Base-by-base conservation (phyloP, 2,329 filamentous ascomycete genomes). In the Cladosporium cucumerinum region DNA sequence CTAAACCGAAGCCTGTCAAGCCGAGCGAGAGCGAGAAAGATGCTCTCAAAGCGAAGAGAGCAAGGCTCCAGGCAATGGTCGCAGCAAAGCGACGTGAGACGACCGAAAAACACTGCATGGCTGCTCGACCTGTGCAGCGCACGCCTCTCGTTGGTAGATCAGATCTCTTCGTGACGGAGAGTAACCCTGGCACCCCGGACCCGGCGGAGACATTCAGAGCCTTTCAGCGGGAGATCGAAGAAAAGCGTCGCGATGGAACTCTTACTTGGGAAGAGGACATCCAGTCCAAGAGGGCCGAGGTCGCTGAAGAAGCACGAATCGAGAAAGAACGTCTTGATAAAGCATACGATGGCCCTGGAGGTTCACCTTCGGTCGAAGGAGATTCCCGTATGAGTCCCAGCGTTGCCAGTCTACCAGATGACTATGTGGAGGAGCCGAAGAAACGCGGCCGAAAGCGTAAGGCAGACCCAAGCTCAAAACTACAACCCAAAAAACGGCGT, bases 261-360 rank as follows among this genome's bases (percentile, higher is more conserved):
- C 8, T 66, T 14, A 63, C 54, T 2, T 55, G 66, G 11, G 54
- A 66, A 21, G 69, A 71, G 3, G 71, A 75, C 18, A 67, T 72
- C 30, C 64, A 67, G 2, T 73, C 66, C 58, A 64, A 73, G 39
- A 69, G 65, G 39, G 32, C 61, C 1, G 62, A 71, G 26, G 64
- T 64, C 14, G 65, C 63, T n/a, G 68, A 72, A 30, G 51, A 66
- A 21, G 63, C 60, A 14, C 39, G 70, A 5, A 21, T 55, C 30
- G 12, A 5, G 8, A 55, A 55, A 30, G 28, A 55, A 8, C 18
- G 30, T n/a, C n/a, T 34, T 11, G 52, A 55, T 30, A 32, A 23
- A 12, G 52, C 52, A 11, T 55, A 23, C 52, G 52, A 55, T 55
- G 30, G 16, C 16, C 12, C n/a, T 14, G 30, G 23, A 11, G 18